Conservation (phyloP, 2,329 filamentous ascomycete genomes). For the Colletotrichum sp. region DNA sequence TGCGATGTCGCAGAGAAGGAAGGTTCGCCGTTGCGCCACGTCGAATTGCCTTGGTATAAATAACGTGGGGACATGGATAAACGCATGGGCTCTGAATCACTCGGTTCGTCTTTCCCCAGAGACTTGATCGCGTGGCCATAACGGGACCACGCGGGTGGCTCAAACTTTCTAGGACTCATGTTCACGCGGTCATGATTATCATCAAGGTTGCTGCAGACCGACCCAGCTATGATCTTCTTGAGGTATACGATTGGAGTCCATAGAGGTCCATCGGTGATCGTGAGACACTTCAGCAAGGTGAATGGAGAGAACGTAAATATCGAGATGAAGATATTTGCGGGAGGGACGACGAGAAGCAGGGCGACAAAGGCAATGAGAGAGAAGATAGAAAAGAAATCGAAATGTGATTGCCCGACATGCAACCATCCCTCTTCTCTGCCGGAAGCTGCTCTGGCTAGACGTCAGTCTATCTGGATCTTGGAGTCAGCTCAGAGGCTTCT, state of each 20-base stretch:
- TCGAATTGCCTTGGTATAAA: background rate
- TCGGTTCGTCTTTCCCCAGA: background rate
- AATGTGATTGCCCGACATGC: background rate
- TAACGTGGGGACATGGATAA: background rate
- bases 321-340: background rate
- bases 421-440: background rate
- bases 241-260: background rate
- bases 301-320: background rate
- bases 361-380: background rate
- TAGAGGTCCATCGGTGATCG: background rate
- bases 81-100: background rate
- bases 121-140: background rate
- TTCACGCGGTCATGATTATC: background rate
- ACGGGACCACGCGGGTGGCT: background rate
- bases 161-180: background rate
- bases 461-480: background rate
- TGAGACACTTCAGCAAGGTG: background rate
- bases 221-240: background rate
- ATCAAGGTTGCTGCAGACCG: background rate
- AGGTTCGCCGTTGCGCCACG: background rate
- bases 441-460: background rate
- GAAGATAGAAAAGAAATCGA: background rate
- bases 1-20: background rate
- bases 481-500: background rate
- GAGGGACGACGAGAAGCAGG: background rate